phyloP scores from a whole-genome alignment of 139 green algal genomes.

The Auxenochlorella pyrenoidosa region DNA sequence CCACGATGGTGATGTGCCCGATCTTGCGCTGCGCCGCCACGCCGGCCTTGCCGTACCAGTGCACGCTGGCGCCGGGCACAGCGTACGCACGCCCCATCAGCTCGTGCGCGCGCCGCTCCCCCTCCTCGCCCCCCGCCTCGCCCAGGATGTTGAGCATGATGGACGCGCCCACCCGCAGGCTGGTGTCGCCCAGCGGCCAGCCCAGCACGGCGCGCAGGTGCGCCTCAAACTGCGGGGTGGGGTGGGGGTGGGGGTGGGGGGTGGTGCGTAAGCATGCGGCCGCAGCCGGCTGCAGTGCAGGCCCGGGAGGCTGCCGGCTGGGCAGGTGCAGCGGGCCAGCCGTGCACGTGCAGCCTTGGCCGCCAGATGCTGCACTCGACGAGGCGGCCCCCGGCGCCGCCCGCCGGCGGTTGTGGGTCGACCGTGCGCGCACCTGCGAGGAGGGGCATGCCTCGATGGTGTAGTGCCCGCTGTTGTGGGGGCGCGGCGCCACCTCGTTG shows the following conservation, averaged over 20 bases:
- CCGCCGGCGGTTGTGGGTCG: too few relatives aligned
- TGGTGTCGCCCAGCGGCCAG: slow-evolving; percentile 92
- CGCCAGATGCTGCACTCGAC: too few relatives aligned
- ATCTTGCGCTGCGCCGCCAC: slow-evolving; percentile 77
- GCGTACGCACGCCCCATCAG: slow-evolving; percentile 78
- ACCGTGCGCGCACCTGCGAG: too few relatives aligned
- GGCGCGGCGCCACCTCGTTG: slow-evolving; percentile 96
- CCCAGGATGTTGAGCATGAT: slow-evolving; percentile 85
- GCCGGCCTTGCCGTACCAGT: slow-evolving; percentile 96
- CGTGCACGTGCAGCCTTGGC: too few relatives aligned
- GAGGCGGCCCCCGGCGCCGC: too few relatives aligned
- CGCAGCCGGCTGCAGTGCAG: too few relatives aligned
- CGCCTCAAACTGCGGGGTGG: slow-evolving; percentile 89
- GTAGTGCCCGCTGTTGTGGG: slow-evolving; percentile 99
- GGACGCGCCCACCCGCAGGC: slow-evolving; percentile 62
- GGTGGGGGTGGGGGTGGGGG: background rate
- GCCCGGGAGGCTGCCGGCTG: too few relatives aligned
- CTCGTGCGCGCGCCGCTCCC: slow-evolving; percentile 68
- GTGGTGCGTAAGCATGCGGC: too few relatives aligned
- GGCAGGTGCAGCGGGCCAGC: too few relatives aligned
- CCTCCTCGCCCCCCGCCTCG: slow-evolving; percentile 80
- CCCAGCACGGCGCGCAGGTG: slow-evolving; percentile 95
- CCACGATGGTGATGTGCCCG: slow-evolving; percentile 93
- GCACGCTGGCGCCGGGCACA: slow-evolving; percentile 65
- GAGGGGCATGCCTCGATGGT: slow-evolving; percentile 94